phyloP scores from a whole-genome alignment of 2,329 filamentous ascomycete genomes.

The Cladorrhinum sp. region DNA sequence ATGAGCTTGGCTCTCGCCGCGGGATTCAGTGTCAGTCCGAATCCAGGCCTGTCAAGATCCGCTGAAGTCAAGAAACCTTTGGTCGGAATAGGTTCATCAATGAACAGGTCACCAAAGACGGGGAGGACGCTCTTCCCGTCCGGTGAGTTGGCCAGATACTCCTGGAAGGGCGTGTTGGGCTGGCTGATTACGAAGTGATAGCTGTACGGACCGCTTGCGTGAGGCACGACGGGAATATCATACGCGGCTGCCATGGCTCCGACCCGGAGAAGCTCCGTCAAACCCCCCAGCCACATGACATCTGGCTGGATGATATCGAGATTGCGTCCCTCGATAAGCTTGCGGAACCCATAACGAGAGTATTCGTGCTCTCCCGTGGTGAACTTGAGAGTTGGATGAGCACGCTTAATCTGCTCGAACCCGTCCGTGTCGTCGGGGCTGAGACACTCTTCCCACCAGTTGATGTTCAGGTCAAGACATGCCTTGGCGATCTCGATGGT shows the following conservation, averaged over 20 bases:
- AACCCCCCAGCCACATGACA: constrained; percentile 93
- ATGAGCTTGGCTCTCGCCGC: constrained; percentile 68
- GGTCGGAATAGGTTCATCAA: constrained; percentile 84
- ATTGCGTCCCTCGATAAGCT: constrained; percentile 87
- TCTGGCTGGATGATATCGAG: constrained; percentile 93
- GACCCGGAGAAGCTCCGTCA: constrained; percentile 89
- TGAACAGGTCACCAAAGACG: constrained; percentile 87
- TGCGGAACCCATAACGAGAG: constrained; percentile 90
- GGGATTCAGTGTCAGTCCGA: constrained; percentile 84
- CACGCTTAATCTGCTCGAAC: constrained; percentile 83
- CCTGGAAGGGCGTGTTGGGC: constrained; percentile 90
- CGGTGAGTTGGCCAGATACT: constrained; percentile 90
- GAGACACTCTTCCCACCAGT: constrained; percentile 97
- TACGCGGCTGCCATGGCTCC: constrained; percentile 87
- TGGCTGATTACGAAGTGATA: constrained; percentile 96
- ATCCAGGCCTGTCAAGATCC: constrained; percentile 83
- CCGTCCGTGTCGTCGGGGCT: constrained; percentile 90
- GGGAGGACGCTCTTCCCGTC: constrained; percentile 87
- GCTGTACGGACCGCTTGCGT: constrained; percentile 89
- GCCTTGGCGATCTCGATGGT: constrained; percentile 87
- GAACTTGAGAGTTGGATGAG: constrained; percentile 87
- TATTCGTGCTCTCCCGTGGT: constrained; percentile 96
- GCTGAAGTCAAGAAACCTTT: constrained; percentile 78
- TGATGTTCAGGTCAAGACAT: constrained; percentile 79
- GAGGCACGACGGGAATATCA: constrained; percentile 92